Base-by-base conservation (phyloP, 305 asterid genomes). In the Andrographis paniculata region DNA sequence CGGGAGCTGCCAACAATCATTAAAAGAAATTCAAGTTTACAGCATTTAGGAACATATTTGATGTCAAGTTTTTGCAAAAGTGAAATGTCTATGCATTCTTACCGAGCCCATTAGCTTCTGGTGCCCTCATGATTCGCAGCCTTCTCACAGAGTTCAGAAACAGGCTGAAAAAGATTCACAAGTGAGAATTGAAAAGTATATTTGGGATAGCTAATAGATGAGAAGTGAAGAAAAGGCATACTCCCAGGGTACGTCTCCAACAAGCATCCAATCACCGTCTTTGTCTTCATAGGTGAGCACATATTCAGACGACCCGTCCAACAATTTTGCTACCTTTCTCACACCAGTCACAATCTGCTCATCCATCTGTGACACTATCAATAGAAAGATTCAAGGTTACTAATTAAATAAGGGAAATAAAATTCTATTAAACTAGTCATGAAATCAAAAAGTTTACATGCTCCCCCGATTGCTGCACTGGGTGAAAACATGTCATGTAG, bases 191-290 rank as follows among this genome's bases (percentile, higher is more conserved):
- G 9, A n/a, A 2, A 15, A 51, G 14, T 11, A 33, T 27, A 40
- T 31, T 31, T 5, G 14, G 8, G 2, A 31, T 5, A 31, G 11
- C 41, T 22, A 9, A 50, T 20, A 9, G 8, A 10, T 14, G 1
- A 17, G 18, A 54, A 5, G 36, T 24, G 19, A 10, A 16, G 7
- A 20, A 49, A 36, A 45, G 57, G 61, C 50, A 62, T 84, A 85
- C 95, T 79, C 87, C 91, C 93, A 85, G 51, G 95, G 95, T 59
- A 78, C 95, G 55, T 85, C 95, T 61, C 95, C 95, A 55, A 80
- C 95, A 28, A 84, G 88, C 95, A 84, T 80, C 93, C 92, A 78
- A 27, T 84, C 95, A 42, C 91, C 87, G 1, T 87, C 96, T 70
- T 74, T 87, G 71, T 83, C 96, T 62, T 83, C 93, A 57, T 87